Conservation (phyloP, 2,329 filamentous ascomycete genomes). For the Ascochyta viciae-villosae region DNA sequence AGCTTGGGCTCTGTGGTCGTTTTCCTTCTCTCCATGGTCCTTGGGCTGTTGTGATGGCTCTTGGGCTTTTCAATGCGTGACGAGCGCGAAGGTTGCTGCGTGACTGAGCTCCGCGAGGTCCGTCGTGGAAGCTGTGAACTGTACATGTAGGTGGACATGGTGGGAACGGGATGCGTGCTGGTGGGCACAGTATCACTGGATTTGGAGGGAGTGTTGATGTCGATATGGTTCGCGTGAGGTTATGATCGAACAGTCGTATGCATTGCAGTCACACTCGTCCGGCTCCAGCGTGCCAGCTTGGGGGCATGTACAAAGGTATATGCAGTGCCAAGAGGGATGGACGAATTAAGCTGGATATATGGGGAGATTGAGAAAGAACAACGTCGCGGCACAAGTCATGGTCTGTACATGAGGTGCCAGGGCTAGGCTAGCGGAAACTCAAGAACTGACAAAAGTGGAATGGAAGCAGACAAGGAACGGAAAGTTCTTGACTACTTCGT, state of each 20-base stretch:
- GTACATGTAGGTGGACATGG: constrained; percentile 38
- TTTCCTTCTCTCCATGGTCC: constrained; percentile 46
- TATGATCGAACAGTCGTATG: constrained; percentile 23
- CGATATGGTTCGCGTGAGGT: constrained; percentile 14
- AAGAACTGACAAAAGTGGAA: constrained; percentile 40
- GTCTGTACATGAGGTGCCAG: constrained; percentile 33
- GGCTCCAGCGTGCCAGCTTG: constrained; percentile 25
- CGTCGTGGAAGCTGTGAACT: constrained; percentile 39
- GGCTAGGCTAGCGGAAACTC: constrained; percentile 41
- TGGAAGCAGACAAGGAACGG: constrained; percentile 45
- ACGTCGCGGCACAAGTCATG: constrained; percentile 44
- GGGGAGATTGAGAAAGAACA: constrained; percentile 38
- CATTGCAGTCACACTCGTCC: constrained; percentile 28
- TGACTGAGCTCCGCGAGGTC: constrained; percentile 42
- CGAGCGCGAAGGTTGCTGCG: constrained; percentile 36
- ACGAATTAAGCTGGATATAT: constrained; percentile 45
- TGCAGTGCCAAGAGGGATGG: constrained; percentile 47
- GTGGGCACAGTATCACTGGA: constrained; percentile 20
- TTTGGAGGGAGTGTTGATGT: constrained; percentile 3
- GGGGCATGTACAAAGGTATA: constrained; percentile 47
- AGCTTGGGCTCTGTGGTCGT: constrained; percentile 48
- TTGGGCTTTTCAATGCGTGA: constrained; percentile 50
- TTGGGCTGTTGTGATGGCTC: constrained; percentile 50
- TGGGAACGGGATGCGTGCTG: constrained; percentile 25
- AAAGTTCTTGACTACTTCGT: constrained; percentile 36